Evolutionary conservation across 345 rosid genomes (phyloP), one percentile per base, ranked within the genome.

Genomic region (Aquilaria yunnanensis): DNA sequence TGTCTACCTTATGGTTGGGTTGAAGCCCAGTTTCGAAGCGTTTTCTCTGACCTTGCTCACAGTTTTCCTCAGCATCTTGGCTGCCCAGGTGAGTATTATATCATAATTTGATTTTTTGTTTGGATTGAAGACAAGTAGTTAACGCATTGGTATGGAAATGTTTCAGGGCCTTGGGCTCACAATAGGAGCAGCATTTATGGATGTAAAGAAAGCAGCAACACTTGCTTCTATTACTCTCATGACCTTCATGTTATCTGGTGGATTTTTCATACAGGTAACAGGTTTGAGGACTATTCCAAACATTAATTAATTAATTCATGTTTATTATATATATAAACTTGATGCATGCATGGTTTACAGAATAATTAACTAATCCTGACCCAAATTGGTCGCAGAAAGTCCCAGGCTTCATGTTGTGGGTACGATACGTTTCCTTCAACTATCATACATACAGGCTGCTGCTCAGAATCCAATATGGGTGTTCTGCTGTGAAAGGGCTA

Each of bases 231-330:
- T 72, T 51, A 52, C 53, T 43, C 16, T 78, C 31, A 72, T 75
- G 79, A 61, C 71, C 37, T 72, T 73, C 60, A 72, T 75, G 74
- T 62, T 75, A 66, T 60, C 79, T 11, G 77, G 77, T 11, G 79
- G 75, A 66, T 75, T 68, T 47, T 75, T 74, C 41, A 41, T 70
- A 54, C 64, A 77, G 71, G 81, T 77, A 7, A 41, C 30, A 7
- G 46, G 12, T 8, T 16, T 37, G 43, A 37, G 4, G 43, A 37
- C 8, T 5, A 5, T 5, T 37, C 8, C 8, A 2, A 37, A 37
- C 8, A 9, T 37, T 37, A 37, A 37, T 37, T 37, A 23, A 23
- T 23, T 23, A 23, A 23, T 23, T 23, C 23, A 23, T 23, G 23
- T 23, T 23, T 23, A 23, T 23, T 23, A 23, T 23, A 23, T 23